Conservation (phyloP, 2,329 filamentous ascomycete genomes). For the Scedosporium dehoogii region DNA sequence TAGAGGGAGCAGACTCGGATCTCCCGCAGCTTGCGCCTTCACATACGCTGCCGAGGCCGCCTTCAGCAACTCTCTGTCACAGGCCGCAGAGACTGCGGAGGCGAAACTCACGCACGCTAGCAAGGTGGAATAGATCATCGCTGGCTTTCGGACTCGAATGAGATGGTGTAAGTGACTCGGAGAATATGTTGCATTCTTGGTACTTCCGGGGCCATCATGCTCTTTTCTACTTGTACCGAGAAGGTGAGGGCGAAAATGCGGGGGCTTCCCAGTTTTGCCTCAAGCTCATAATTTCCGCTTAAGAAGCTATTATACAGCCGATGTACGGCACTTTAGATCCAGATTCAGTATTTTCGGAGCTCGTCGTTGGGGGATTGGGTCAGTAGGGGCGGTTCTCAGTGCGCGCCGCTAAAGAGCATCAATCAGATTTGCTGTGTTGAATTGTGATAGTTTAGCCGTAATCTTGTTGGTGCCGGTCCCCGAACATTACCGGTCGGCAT, state of each 20-base stretch:
- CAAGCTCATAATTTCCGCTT: background rate
- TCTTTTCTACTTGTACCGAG: background rate
- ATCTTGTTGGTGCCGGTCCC: background rate
- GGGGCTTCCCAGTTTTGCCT: background rate
- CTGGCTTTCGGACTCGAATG: background rate
- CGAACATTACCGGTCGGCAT: background rate
- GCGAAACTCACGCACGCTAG: background rate
- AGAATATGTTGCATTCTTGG: background rate
- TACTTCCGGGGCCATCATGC: background rate
- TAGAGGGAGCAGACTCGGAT: constrained; percentile 8
- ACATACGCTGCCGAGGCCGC: constrained; percentile 11
- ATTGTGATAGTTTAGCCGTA: background rate
- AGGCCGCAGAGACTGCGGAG: background rate
- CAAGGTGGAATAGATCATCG: background rate
- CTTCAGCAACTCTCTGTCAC: background rate
- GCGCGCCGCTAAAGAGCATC: background rate
- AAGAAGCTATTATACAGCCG: background rate
- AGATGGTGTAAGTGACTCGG: background rate
- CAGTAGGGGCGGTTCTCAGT: background rate
- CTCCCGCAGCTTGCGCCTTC: constrained; percentile 14
- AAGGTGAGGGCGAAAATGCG: background rate
- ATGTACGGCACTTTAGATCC: no score
- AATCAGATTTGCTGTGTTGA: background rate
- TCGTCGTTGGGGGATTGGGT: background rate
- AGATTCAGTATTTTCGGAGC: background rate